Evolutionary conservation across 805 yeast genomes (phyloP).

Genomic region (Kluyveromyces siamensis): DNA sequence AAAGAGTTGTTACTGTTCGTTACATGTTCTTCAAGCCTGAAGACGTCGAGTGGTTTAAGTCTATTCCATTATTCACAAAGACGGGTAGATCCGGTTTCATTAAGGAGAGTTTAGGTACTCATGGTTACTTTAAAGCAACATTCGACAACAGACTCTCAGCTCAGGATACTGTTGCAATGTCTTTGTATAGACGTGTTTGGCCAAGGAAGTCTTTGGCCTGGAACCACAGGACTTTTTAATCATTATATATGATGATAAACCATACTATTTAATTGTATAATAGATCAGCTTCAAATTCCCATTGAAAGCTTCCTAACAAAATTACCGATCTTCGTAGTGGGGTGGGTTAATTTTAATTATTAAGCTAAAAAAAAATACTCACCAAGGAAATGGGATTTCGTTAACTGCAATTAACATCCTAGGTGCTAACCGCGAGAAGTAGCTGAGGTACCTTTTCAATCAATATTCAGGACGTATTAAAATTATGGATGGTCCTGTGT

Average conservation of each 20-base stretch:
- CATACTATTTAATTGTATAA: background rate
- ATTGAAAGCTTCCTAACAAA: no score
- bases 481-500: slow-evolving; percentile 22
- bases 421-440: no score
- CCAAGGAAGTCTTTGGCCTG: slow-evolving; percentile 44
- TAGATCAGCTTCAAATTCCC: background rate
- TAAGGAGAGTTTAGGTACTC: slow-evolving; percentile 94
- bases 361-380: no score
- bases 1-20: slow-evolving; percentile 80
- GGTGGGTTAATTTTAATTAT: no score
- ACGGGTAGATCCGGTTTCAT: slow-evolving; percentile 91
- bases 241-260: background rate
- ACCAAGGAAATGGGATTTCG: no score
- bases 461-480: no score
- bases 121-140: slow-evolving; percentile 93
- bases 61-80: slow-evolving; percentile 87
- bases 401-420: no score
- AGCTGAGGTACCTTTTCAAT: no score
- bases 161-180: slow-evolving; percentile 91
- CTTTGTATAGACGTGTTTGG: slow-evolving; percentile 90
- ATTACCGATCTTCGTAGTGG: no score
- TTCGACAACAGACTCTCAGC: slow-evolving; percentile 86
- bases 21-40: slow-evolving; percentile 94
- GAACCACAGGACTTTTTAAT: slow-evolving; percentile 8
- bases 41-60: slow-evolving; percentile 82